Evolutionary conservation across 1,139 yeast species (phyloP), one percentile per base, ranked within the genome.

Genomic region (Yamadazyma kanchanaburiensis): DNA sequence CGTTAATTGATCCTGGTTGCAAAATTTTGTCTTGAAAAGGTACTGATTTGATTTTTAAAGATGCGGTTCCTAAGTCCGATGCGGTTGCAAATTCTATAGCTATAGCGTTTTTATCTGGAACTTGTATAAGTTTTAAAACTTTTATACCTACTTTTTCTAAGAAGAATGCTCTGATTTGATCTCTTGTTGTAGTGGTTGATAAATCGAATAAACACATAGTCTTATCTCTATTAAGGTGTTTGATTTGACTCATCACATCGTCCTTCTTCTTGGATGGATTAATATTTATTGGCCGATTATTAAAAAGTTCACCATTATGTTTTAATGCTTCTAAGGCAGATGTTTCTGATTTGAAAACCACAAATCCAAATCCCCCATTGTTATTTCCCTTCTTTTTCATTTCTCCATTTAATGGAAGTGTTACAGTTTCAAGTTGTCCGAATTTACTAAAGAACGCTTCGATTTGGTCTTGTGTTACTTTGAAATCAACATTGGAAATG

Each of bases 401-500:
- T 12, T 48, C 49, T 1, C 45, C 47, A 13, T 53, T 59, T 22
- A 64, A 34, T 0, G 85, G 89, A 5, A 83, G 46, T 13, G 60
- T 62, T 0, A 81, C 51, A 25, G 53, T 59, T 35, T 76, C 79
- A 9, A 85, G 64, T 0, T 49, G 45, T 0, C 70, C 70, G 43
- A 49, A 55, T 4, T 31, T 24, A 18, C 35, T 30, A 30, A 66
- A 64, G 7, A 51, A 36, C 1, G 49, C 42, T 15, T 47, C 37
- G 4, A 77, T 21, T 1, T 46, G 41, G 0, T 39, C 55, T 54
- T 39, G 59, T 39, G 40, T 54, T 36, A 55, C 70, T 2, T 60
- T 48, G 4, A 85, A 80, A 0, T 91, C 85, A 39, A 77, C 79
- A 45, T 85, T 86, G 0, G 91, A 71, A 2, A 78, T 76, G 70